Base-by-base conservation (phyloP, 805 yeast species). In the Candida bentonensis region DNA sequence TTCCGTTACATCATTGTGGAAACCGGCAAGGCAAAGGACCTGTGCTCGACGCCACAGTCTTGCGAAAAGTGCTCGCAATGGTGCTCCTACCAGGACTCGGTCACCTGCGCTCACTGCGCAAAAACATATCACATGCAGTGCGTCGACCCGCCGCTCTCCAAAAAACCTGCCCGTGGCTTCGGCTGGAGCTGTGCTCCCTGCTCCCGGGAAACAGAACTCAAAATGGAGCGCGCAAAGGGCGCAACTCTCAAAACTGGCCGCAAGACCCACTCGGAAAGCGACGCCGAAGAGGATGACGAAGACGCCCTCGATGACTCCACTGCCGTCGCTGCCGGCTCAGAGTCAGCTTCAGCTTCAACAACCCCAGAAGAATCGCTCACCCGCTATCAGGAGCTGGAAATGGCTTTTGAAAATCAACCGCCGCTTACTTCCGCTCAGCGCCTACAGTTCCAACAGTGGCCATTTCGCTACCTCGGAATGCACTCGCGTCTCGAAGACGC, bases 161-260 rank as follows among this genome's bases (percentile, higher is more conserved):
- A 74, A 49, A 83, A 83, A 54, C 96, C 95, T 1, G 78, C 83
- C 39, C 65, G 94, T 46, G 95, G 95, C 1, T 82, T 85, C 57
- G 83, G 86, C 5, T 88, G 96, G 96, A 73, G 85, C 22, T 87
- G 96, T 66, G 88, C 84, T 23, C 58, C 66, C 3, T 87, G 96
- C 63, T 69, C 79, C n/a, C 73, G 75, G 51, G 70, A 66, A 25
- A 71, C 73, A 43, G 81, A 78, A 48, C 59, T 9, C 36, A 30
- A 30, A 15, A 9, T 30, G 20, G 36, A 30, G 36, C 36, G 11
- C 20, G 13, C 36, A 9, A 30, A 30, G 36, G 36, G 36, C 20
- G 11, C 36, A 4, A 17, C 7, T 4, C 36, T 30, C 36, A 9
- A 17, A 9, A 11, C 36, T 4, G 36, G 36, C 13, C 7, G 17